Evolutionary conservation across 2,329 filamentous ascomycete species (phyloP).

Genomic region (Periconia digitata): DNA sequence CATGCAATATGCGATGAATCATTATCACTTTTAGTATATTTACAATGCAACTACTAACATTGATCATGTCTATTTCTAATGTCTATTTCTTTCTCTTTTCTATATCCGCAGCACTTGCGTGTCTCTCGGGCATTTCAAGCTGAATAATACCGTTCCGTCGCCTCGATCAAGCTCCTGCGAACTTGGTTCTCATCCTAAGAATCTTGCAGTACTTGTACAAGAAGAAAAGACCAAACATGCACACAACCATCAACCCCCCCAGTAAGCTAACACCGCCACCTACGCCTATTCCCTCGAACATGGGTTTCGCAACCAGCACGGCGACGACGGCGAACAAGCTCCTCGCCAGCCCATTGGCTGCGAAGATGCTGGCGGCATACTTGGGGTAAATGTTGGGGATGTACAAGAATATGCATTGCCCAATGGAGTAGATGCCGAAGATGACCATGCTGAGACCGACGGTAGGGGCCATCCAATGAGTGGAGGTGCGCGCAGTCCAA

Average conservation of each 20-base stretch:
- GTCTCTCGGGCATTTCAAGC: background rate
- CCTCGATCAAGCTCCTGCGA: slow-evolving; percentile 47
- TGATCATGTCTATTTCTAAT: no score
- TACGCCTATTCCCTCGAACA: slow-evolving; percentile 61
- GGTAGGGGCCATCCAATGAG: slow-evolving; percentile 60
- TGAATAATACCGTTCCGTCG: background rate
- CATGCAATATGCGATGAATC: no score
- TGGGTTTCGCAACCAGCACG: slow-evolving; percentile 60
- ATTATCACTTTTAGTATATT: no score
- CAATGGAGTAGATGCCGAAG: slow-evolving; percentile 38
- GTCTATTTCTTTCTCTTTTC: no score
- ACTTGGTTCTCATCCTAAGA: slow-evolving; percentile 60
- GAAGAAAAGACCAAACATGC: slow-evolving; percentile 57
- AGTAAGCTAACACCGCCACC: slow-evolving; percentile 60
- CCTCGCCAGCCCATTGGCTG: slow-evolving; percentile 62
- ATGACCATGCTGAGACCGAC: slow-evolving; percentile 54
- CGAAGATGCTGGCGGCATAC: slow-evolving; percentile 53
- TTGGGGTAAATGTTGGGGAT: slow-evolving; percentile 64
- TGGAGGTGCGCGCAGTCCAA: slow-evolving; percentile 64
- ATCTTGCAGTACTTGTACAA: slow-evolving; percentile 59
- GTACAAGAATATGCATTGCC: slow-evolving; percentile 60
- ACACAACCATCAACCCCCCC: slow-evolving; percentile 46
- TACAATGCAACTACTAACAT: no score
- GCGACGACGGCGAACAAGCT: slow-evolving; percentile 59
- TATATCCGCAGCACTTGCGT: no score